Base-by-base conservation (phyloP, 208 protist species). In the Trypanosoma caninum region DNA sequence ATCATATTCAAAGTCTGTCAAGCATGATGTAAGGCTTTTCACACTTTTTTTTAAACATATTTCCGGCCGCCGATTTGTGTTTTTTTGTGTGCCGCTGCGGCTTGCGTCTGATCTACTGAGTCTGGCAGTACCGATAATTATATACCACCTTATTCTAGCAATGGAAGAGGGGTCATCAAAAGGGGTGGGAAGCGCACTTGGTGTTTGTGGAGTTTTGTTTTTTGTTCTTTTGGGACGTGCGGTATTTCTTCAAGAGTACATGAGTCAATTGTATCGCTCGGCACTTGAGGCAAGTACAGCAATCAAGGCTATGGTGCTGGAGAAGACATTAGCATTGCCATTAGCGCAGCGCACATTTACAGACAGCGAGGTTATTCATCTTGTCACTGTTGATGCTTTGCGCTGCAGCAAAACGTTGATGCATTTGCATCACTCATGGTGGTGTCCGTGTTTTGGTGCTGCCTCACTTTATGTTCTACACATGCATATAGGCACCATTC, bases 391-490 rank as follows among this genome's bases (percentile, higher is more conserved):
- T 18, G 85, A 92, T 60, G 69, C 75, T 33, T 67, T 60, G 45
- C 74, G 72, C 60, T 92, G 85, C 51, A 72, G 76, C 18, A 69
- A 87, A 44, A 72, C 69, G 38, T 64, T 92, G 31, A 72, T 89
- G 45, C 87, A 82, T 37, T 69, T 92, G 47, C 85, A 89, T 74
- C 86, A 92, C 31, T 69, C 76, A 35, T 92, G 85, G 82, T 72
- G 77, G 4, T 77, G 82, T 60, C 85, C 85, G 22, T 69, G 86
- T 25, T 54, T 92, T 27, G 82, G 82, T 38, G 38, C 79, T 40
- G 70, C 61, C 20, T 78, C 82, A 1, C 59, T 92, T 47, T 44
- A 74, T 55, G 80, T 76, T 41, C 79, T 92, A 78, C 78, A 87
- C 74, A 66, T 67, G 30, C 83, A 87, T 58, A 74, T 92, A 23